Evolutionary conservation across 2,329 filamentous ascomycete species (phyloP).

Genomic region (Chaetomium sp.): DNA sequence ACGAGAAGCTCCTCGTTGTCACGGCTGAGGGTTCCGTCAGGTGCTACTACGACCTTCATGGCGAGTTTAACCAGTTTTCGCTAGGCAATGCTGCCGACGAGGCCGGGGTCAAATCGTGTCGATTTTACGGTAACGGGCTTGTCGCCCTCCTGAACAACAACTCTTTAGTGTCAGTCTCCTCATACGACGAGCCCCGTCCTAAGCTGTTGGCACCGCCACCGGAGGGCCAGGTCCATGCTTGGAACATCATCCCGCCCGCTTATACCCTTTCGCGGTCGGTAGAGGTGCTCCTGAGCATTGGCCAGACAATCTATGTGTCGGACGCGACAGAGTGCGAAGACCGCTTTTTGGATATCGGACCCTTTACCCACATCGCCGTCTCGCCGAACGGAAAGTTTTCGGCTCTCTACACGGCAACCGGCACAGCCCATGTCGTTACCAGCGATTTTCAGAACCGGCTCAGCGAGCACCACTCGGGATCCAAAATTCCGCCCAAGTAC

Average conservation of each 20-base stretch:
- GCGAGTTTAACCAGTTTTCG: conserved; percentile 91
- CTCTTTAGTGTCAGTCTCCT: conserved; percentile 74
- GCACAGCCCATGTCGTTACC: conserved; percentile 85
- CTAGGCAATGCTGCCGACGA: conserved; percentile 86
- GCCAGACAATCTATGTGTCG: conserved; percentile 75
- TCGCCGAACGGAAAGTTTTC: conserved; percentile 87
- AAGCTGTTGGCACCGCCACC: conserved; percentile 72
- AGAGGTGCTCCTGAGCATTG: conserved; percentile 82
- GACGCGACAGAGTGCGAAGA: conserved; percentile 90
- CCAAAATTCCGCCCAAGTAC: conserved; percentile 76
- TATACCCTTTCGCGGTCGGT: conserved; percentile 89
- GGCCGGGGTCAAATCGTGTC: conserved; percentile 76
- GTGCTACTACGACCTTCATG: conserved; percentile 86
- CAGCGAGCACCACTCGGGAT: conserved; percentile 85
- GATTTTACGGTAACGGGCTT: conserved; percentile 86
- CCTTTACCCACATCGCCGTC: conserved; percentile 83
- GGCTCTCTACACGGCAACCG: conserved; percentile 77
- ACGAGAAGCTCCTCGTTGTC: conserved; percentile 84
- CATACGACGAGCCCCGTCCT: conserved; percentile 85
- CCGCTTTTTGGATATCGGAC: conserved; percentile 81
- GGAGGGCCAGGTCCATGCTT: conserved; percentile 73
- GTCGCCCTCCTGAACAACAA: conserved; percentile 89
- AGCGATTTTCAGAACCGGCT: conserved; percentile 91
- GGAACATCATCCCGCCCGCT: conserved; percentile 81
- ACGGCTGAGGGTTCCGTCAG: conserved; percentile 85